phyloP scores from a whole-genome alignment of 2,329 filamentous ascomycete species.

The Diatrype stigma region DNA sequence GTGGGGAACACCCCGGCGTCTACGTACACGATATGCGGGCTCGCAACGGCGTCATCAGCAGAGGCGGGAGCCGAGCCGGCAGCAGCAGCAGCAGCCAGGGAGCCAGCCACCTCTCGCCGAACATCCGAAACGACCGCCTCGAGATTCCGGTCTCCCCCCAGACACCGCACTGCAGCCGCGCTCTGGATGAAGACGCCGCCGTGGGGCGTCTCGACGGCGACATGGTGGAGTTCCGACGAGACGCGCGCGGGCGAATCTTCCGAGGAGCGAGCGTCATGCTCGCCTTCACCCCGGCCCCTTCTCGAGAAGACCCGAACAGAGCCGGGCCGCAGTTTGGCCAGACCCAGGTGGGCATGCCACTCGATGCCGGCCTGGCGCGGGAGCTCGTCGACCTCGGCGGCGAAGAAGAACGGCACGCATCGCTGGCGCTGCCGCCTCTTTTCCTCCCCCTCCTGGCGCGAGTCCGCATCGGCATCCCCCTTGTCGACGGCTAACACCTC shows the following conservation, averaged over 20 bases:
- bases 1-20: neutral
- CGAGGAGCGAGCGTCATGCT: neutral
- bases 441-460: slow-evolving; percentile 15
- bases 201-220: slow-evolving; percentile 15
- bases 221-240: slow-evolving; percentile 20
- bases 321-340: slow-evolving; percentile 33
- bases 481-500: slow-evolving; percentile 31
- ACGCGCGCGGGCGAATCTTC: neutral
- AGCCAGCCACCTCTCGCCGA: neutral
- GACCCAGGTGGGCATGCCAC: slow-evolving; percentile 71
- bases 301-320: slow-evolving; percentile 16
- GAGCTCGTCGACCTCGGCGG: slow-evolving; percentile 70
- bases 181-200: slow-evolving; percentile 22
- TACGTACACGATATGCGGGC: slow-evolving; percentile 2
- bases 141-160: neutral
- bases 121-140: slow-evolving; percentile 1
- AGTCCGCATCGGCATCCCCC: slow-evolving; percentile 16
- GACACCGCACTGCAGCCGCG: slow-evolving; percentile 5
- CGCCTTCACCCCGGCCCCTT: no score
- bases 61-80: neutral
- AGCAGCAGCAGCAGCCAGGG: neutral
- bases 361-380: slow-evolving; percentile 73
- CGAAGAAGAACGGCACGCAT: slow-evolving; percentile 63
- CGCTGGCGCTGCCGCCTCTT: no score
- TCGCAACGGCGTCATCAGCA: neutral